Evolutionary conservation across 2,329 filamentous ascomycete genomes (phyloP), one percentile per base, ranked within the genome.

Genomic region (Biscogniauxia mediterranea): DNA sequence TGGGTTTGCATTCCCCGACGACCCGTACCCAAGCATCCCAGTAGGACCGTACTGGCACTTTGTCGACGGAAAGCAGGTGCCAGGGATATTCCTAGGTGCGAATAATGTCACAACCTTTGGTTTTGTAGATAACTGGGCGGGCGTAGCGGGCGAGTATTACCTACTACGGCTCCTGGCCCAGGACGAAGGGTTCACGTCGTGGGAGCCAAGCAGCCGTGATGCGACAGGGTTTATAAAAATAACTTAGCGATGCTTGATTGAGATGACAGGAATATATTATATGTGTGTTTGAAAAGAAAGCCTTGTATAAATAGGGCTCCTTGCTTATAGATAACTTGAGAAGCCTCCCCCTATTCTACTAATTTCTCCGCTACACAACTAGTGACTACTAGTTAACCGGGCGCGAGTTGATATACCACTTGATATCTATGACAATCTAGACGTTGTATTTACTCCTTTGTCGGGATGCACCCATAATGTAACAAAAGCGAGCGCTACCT

Each of bases 1-100:
- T 4, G 63, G 63, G 2, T 64, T 65, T 55, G 63, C 59, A 21
- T 65, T 65, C 21, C 25, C 57, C 0, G 50, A 9, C 17, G 55
- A 28, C 46, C 32, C 20, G 21, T 60, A 60, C 32, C 13, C 49
- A 7, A 61, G 57, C 32, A 59, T 65, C 8, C 61, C 61, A 1
- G 21, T 65, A 20, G 52, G 32, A 55, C 59, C 63, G 11, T 61
- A 64, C 52, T 65, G 63, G 63, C 61, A 65, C 54, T 65, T 65
- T 49, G 19, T 62, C 63, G 59, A 61, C 19, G 61, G 42, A 26
- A 28, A 21, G 32, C 51, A 55, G 59, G 59, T 64, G 61, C 63
- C 63, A 38, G 63, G 63, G 13, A 54, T 65, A 5, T 65, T 52
- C 28, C 46, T 65, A 5, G 63, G 63, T 2, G 63, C 61, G 3